A percentile compares a stretch with the other conserved stretches of the same genome.
phyloP scores from a whole-genome alignment of 2,329 filamentous ascomycete species.

The Talaromyces marneffei region DNA sequence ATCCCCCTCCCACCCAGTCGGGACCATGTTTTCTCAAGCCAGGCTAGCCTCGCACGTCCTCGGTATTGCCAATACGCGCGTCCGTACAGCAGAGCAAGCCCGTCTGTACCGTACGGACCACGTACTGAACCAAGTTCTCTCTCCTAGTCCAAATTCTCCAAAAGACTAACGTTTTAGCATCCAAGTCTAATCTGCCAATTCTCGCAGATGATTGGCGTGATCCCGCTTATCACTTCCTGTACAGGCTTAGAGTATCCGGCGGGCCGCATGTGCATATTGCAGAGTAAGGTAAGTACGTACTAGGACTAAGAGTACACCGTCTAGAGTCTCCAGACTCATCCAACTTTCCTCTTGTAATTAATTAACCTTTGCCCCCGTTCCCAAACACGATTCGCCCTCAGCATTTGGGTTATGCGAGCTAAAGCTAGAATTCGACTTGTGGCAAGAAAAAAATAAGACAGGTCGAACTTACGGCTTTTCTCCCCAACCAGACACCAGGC shows the following conservation, averaged over 20 bases:
- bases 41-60: background rate
- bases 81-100: too few species aligned
- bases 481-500: background rate
- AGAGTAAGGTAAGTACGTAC: too few species aligned
- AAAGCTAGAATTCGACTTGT: too few species aligned
- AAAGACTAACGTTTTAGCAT: background rate
- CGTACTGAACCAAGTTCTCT: background rate
- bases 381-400: too few species aligned
- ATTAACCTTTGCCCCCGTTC: too few species aligned
- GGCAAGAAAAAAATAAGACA: background rate
- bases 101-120: background rate
- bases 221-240: constrained; percentile 7
- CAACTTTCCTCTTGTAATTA: background rate
- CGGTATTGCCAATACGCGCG: background rate
- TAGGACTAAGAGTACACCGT: too few species aligned
- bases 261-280: constrained; percentile 6
- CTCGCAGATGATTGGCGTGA: background rate
- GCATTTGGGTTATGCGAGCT: too few species aligned
- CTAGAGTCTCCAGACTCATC: too few species aligned
- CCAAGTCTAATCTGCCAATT: background rate
- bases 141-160: background rate
- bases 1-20: constrained; percentile 1
- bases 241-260: constrained; percentile 5
- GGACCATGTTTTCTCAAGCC: background rate
- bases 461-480: background rate